Evolutionary conservation across 495 filamentous ascomycete species (phyloP).

Genomic region (Jackrogersella minutella): DNA sequence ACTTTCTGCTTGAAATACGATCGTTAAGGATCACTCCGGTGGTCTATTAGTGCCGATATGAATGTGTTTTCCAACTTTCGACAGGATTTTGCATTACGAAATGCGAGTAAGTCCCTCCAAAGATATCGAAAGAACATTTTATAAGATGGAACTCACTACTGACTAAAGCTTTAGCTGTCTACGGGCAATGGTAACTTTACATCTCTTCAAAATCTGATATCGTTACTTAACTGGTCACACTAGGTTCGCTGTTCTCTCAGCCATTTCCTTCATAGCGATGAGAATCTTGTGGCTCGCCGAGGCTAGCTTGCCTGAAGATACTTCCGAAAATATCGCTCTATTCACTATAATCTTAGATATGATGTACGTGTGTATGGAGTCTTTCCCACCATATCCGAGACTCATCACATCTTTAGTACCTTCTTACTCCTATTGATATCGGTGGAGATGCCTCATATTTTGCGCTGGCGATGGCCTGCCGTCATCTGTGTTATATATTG

Average conservation of each 20-base stretch:
- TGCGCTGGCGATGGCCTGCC: not conserved
- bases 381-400: too few species aligned
- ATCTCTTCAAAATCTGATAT: not conserved
- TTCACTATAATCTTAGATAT: slow-evolving; percentile 1
- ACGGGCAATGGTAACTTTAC: slow-evolving; percentile 30
- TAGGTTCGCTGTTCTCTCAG: slow-evolving; percentile 18
- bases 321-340: not conserved
- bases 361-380: not conserved
- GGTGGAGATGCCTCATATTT: not conserved
- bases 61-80: slow-evolving; percentile 7
- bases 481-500: not conserved
- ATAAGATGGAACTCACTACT: not conserved
- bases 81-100: slow-evolving; percentile 12
- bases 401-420: not conserved
- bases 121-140: not conserved
- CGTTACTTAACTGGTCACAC: not conserved
- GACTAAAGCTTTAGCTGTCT: slow-evolving; percentile 12
- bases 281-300: slow-evolving; percentile 12
- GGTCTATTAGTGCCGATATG: slow-evolving; percentile 4
- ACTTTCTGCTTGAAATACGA: not conserved
- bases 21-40: not conserved
- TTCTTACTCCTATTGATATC: not conserved
- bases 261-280: not conserved
- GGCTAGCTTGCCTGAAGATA: not conserved
- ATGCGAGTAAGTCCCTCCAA: slow-evolving; percentile 21